Conservation (phyloP, 306 rosid genomes). For the Pyrus pyrifolia region DNA sequence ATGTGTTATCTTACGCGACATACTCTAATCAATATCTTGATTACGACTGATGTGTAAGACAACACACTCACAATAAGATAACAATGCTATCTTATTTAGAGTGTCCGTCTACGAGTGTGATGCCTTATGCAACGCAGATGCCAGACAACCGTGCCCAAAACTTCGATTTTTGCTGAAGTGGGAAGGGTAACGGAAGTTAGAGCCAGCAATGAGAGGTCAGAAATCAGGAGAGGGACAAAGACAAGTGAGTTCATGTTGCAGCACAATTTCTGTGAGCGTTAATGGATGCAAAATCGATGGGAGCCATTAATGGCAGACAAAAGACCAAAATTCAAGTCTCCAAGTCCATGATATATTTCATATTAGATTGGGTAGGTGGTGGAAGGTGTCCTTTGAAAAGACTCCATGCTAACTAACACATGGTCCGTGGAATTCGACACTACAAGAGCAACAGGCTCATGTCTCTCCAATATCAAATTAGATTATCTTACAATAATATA, state of each 20-base stretch:
- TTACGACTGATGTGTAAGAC: neutral
- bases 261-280: neutral
- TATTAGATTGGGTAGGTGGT: conserved; percentile 14
- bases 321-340: conserved; percentile 12
- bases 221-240: neutral
- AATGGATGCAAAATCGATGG: neutral
- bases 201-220: neutral
- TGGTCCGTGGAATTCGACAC: conserved; percentile 5
- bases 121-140: neutral
- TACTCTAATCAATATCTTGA: neutral
- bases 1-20: neutral
- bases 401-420: conserved; percentile 16
- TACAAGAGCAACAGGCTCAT: neutral
- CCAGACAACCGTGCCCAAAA: neutral
- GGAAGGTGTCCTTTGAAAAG: conserved; percentile 33
- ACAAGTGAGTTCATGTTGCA: neutral
- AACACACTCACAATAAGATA: neutral
- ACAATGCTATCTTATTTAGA: neutral
- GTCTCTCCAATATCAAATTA: neutral
- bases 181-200: neutral
- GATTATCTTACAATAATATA: too few relatives aligned
- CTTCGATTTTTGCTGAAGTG: neutral
- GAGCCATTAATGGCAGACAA: conserved; percentile 27
- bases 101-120: neutral
- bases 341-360: conserved; percentile 20